Evolutionary conservation across 2,329 filamentous ascomycete genomes (phyloP), one percentile per base, ranked within the genome.

Genomic region (Cercospora zeina): DNA sequence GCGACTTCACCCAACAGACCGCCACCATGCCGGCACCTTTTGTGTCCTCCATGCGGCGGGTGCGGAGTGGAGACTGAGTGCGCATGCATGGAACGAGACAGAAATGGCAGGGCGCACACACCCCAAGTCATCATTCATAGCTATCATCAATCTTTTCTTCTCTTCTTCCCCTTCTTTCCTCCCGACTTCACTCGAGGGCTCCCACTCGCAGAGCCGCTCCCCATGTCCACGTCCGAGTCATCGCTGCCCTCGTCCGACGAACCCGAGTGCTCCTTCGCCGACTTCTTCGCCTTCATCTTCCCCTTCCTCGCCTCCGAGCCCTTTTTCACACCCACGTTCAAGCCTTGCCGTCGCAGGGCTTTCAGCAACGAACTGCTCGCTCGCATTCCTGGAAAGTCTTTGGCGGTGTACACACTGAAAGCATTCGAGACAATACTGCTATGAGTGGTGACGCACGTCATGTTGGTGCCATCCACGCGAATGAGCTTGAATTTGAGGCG

Each of bases 251-350:
- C 64, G 11, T 56, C 55, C 11, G 65, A 67, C 54, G 63, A 67
- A 3, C 51, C 56, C 33, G 62, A 64, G 14, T 55, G n/a, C 45
- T 54, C 61, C 7, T 63, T 59, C 19, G 51, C 59, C 30, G 64
- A 65, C 47, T 67, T 66, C 51, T 68, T 70, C 79, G 34, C 54
- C 55, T 69, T 70, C 19, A 67, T 67, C 42, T 73, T 75, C 42
- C 71, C 69, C 58, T 72, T 71, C 49, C 79, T 74, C 47, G 79
- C 77, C 62, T 91, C 88, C 67, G 90, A 92, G 13, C 90, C 90
- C 73, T 93, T 95, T 78, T 93, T 93, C 65, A 93, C 90, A 36
- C 90, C 90, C 64, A 95, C 92, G 54, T 91, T 86, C 70, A 90
- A 90, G 3, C 90, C 90, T 76, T 93, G 90, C 70, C 89, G 82